Evolutionary conservation across 176 grass and related monocot genomes (phyloP).

Genomic region (Oropetium thomaeum): DNA sequence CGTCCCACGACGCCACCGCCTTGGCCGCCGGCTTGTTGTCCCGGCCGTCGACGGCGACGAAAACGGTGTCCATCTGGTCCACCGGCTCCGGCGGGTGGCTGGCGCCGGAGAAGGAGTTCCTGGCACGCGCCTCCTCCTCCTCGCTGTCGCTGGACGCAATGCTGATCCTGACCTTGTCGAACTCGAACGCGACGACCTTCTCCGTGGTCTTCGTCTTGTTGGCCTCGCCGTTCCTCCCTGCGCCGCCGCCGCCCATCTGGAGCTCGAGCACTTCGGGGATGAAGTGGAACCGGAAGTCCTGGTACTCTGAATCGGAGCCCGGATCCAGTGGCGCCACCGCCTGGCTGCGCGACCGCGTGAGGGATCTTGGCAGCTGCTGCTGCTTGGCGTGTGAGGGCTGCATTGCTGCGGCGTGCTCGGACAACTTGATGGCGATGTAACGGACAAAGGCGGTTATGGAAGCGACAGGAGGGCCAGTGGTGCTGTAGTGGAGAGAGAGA

Average conservation of each 20-base stretch:
- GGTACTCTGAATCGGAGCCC: not conserved
- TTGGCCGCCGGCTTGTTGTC: slow-evolving; percentile 21
- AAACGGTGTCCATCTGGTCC: slow-evolving; percentile 46
- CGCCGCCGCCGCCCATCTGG: slow-evolving; percentile 29
- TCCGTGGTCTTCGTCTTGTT: not conserved
- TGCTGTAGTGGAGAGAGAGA: not conserved
- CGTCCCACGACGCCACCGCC: slow-evolving; percentile 44
- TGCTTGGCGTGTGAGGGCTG: slow-evolving; percentile 37
- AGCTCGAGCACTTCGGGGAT: slow-evolving; percentile 33
- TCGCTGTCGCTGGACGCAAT: slow-evolving; percentile 45
- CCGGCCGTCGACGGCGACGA: slow-evolving; percentile 28
- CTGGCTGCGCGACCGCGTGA: slow-evolving; percentile 35
- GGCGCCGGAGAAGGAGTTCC: slow-evolving; percentile 49
- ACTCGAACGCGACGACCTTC: slow-evolving; percentile 26
- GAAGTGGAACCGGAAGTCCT: slow-evolving; percentile 42
- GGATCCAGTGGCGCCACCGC: slow-evolving; percentile 9
- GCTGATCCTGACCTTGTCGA: slow-evolving; percentile 52
- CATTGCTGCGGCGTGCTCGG: slow-evolving; percentile 28
- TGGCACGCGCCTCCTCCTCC: slow-evolving; percentile 27
- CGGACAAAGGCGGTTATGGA: slow-evolving; percentile 47
- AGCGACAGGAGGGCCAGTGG: slow-evolving; percentile 19
- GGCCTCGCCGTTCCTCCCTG: not conserved
- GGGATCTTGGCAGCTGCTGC: slow-evolving; percentile 16
- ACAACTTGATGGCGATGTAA: slow-evolving; percentile 27
- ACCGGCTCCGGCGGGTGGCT: slow-evolving; percentile 62